These are phyloP conservation scores for Sphagnum magellanicum DNA, from an alignment of 228 moss, liverwort and hornwort genomes.

Conservation along the genomic window DNA sequence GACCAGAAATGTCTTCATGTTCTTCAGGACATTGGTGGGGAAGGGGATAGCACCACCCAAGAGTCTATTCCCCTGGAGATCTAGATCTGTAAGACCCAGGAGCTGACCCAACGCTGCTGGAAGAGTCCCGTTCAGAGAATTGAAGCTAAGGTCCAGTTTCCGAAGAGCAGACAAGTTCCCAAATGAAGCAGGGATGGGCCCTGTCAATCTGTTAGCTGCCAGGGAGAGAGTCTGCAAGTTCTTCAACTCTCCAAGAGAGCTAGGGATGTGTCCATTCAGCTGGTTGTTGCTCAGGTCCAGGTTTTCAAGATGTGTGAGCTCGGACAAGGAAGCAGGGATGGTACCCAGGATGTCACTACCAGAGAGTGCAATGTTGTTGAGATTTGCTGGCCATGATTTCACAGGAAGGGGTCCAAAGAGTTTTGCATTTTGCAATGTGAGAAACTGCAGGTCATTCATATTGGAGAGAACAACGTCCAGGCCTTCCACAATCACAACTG, in stretches of 20 bases:
- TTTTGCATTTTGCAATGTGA: slow-evolving; percentile 22
- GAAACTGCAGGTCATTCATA: slow-evolving; percentile 7
- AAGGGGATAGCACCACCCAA: slow-evolving; percentile 39
- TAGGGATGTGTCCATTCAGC: slow-evolving; percentile 47
- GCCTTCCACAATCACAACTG: slow-evolving; percentile 9
- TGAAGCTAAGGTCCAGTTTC: slow-evolving; percentile 33
- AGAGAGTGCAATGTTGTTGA: slow-evolving; percentile 32
- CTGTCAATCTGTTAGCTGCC: slow-evolving; percentile 22
- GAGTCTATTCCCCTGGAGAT: slow-evolving; percentile 32
- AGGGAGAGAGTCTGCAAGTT: slow-evolving; percentile 10
- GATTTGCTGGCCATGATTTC: slow-evolving; percentile 11
- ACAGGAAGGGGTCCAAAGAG: slow-evolving; percentile 17
- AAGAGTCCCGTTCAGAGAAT: slow-evolving; percentile 36
- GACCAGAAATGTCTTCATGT: slow-evolving; percentile 9
- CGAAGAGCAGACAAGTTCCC: slow-evolving; percentile 11
- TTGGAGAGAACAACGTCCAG: slow-evolving; percentile 23
- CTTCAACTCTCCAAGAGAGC: slow-evolving; percentile 18
- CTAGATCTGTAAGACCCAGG: slow-evolving; percentile 31
- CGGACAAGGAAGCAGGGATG: slow-evolving; percentile 30
- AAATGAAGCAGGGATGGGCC: slow-evolving; percentile 24
- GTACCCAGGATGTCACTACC: slow-evolving; percentile 29
- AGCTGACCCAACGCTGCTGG: slow-evolving; percentile 9
- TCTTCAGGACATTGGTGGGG: slow-evolving; percentile 18
- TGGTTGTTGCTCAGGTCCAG: slow-evolving; percentile 39
- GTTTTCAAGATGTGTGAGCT: slow-evolving; percentile 2